Evolutionary conservation across 2,329 filamentous ascomycete species (phyloP).

Genomic region (Trichoderma aggressivum): DNA sequence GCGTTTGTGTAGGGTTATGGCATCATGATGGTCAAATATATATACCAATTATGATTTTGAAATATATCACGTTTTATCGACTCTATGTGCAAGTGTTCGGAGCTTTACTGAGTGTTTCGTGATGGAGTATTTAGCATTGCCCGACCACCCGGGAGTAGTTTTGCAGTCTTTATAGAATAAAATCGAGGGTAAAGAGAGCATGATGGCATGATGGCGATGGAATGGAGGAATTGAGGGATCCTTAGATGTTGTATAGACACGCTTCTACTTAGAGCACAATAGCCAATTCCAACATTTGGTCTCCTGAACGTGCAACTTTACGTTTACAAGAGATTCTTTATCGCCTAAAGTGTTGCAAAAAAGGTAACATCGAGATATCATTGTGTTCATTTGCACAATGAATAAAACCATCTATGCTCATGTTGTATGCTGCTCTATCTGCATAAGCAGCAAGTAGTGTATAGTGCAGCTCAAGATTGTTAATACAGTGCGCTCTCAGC

Average conservation of each 20-base stretch:
- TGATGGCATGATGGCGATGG: background rate
- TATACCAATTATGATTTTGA: background rate
- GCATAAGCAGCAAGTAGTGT: background rate
- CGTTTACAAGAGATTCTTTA: background rate
- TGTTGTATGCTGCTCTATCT: background rate
- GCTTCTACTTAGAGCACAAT: background rate
- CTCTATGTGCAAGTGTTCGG: background rate
- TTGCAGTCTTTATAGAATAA: background rate
- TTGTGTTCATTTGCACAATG: background rate
- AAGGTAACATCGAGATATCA: background rate
- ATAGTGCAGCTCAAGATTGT: background rate
- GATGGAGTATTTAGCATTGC: background rate
- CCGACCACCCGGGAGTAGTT: background rate
- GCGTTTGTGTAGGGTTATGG: background rate
- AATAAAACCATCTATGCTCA: background rate
- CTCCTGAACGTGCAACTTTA: background rate
- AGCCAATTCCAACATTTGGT: background rate
- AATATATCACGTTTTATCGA: background rate
- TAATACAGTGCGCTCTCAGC: background rate
- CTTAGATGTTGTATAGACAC: background rate
- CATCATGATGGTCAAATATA: too few species aligned
- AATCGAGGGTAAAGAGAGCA: background rate
- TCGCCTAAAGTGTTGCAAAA: background rate
- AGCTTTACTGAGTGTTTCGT: background rate
- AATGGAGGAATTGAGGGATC: background rate